Evolutionary conservation across 2,329 filamentous ascomycete genomes (phyloP), one percentile per base, ranked within the genome.

Genomic region (Nothopassalora personata): DNA sequence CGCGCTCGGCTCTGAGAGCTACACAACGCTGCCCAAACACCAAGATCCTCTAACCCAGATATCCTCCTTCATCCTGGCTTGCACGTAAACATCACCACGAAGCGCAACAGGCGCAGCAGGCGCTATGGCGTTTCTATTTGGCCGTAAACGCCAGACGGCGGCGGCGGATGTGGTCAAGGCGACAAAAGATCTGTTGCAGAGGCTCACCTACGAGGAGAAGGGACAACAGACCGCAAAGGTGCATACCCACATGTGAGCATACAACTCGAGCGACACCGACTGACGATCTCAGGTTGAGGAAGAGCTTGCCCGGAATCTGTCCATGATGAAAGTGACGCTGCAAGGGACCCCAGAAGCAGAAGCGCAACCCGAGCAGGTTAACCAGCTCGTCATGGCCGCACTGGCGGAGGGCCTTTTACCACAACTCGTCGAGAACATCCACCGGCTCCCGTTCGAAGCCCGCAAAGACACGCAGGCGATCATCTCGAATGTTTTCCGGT

Each of bases 391-490:
- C 54, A 87, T 86, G 57, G 85, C 89, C 65, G 85, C 96, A 62
- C 88, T 97, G 68, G 86, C 92, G 72, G 91, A 97, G 77, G 91
- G 96, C 73, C 81, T 99, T 7, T 85, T 99, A 47, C 89, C 89
- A 68, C 81, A 89, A 54, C 86, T 99, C 59, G 91, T 93, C 19
- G 82, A 87, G 61, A 88, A 88, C 71, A 88, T 99, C 49, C 86
- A 90, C 75, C 85, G 87, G 54, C 83, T 99, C 4, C 91, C 93
- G 0, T 99, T 99, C 79, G 94, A 99, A 78, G 90, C 92, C 39
- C 87, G 93, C 70, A 97, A 97, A 79, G 93, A 97, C 72, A 90
- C 90, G 11, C 93, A 97, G 73, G 90, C 94, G 63, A 94, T 97
- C 72, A 94, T 97, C 77, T 96, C 91, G 45, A 94, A 93, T 74